Evolutionary conservation across 805 yeast species (phyloP).

Genomic region (Cyberlindnera petersonii): DNA sequence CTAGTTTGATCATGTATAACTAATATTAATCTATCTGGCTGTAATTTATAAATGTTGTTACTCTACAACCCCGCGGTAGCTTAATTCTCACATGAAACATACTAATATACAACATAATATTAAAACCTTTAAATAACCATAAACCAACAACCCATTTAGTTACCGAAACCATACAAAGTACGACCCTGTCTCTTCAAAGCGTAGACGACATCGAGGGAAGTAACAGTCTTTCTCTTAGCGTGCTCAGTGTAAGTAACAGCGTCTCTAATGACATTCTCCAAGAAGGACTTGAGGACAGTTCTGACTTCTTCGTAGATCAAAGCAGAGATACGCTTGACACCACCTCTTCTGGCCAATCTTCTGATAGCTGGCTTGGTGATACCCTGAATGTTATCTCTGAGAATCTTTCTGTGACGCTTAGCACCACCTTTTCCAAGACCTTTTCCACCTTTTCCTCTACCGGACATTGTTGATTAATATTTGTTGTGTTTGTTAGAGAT

Average conservation of each 20-base stretch:
- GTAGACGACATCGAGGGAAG: slow-evolving; percentile 97
- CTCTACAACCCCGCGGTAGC: too few relatives aligned
- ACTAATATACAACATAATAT: slow-evolving; percentile 13
- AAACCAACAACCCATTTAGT: slow-evolving; percentile 49
- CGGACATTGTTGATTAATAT: slow-evolving; percentile 66
- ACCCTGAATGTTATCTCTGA: slow-evolving; percentile 99
- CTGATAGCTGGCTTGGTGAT: slow-evolving; percentile 99
- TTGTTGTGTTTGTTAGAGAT: slow-evolving; percentile 17
- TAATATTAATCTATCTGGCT: too few relatives aligned
- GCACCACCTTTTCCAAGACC: slow-evolving; percentile 99
- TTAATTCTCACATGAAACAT: too few relatives aligned
- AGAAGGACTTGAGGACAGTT: slow-evolving; percentile 91
- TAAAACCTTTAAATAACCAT: slow-evolving; percentile 9
- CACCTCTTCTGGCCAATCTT: slow-evolving; percentile 99
- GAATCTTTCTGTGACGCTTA: slow-evolving; percentile 99
- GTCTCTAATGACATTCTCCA: slow-evolving; percentile 96
- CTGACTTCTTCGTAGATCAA: slow-evolving; percentile 98
- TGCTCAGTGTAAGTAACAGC: slow-evolving; percentile 99
- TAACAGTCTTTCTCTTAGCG: slow-evolving; percentile 99
- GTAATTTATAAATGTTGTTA: too few relatives aligned
- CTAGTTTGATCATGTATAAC: too few relatives aligned
- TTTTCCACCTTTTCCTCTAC: slow-evolving; percentile 99
- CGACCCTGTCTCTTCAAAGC: slow-evolving; percentile 99
- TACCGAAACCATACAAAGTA: slow-evolving; percentile 99
- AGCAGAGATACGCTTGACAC: slow-evolving; percentile 99